Base-by-base conservation (phyloP, 2,329 filamentous ascomycete species). In the Ceratocystis huliohia region DNA sequence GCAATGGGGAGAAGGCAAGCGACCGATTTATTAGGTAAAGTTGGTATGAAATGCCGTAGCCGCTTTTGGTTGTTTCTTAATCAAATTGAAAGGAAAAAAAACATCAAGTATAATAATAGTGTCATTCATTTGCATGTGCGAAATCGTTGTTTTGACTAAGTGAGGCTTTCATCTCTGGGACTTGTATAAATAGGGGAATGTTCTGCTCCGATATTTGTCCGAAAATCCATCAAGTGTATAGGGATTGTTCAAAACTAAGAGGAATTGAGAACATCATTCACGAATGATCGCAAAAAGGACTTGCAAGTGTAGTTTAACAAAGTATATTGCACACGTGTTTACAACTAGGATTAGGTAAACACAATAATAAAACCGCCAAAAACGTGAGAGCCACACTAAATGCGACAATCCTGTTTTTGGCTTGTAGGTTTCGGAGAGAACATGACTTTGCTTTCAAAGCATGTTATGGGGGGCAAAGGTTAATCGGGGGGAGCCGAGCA, bases 281-380 rank as follows among this genome's bases (percentile, higher is more conserved):
- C 22, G 22, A 8, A n/a, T 22, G 5, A 20, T 17, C 10, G 33
- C 5, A 25, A 5, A 30, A 48, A 56, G 17, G 3, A 20, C 22
- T 57, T 17, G 41, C 22, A 10, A 33, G 28, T 30, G 20, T 65
- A n/a, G n/a, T 63, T 63, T 33, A 66, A 48, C 53, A 33, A 22
- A 67, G 17, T 67, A 67, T 67, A 64, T 67, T 67, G 61, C 46
- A 66, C 59, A 66, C 28, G 45, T 78, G 80, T 73, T 77, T 81
- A 81, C 82, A 76, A 77, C 82, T 79, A 81, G n/a, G 17, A 22
- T 25, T 25, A 22, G 20, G 76, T 73, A 74, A 73, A 71, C 82
- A 79, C 82, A 82, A 30, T 8, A 56, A 56, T 83, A 76, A 78
- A 77, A 81, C 82, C 72, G 63, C 67, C 67, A 69, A 56, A 61